Evolutionary conservation across 805 yeast species (phyloP).

Genomic region (Metschnikowia bowlesiae): DNA sequence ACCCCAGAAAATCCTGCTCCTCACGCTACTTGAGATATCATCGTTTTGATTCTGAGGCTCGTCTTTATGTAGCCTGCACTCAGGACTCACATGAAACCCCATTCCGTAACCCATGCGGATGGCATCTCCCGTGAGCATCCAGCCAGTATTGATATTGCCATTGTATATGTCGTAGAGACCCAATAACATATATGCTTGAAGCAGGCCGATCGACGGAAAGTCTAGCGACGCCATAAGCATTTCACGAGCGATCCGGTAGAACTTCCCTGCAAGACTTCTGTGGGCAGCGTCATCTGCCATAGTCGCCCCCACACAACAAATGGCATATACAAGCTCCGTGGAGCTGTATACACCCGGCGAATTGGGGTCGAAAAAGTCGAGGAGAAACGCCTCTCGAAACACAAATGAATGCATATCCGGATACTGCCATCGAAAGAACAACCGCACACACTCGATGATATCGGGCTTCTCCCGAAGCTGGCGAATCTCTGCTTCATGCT

Average conservation of each 20-base stretch:
- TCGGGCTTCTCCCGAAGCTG: conserved; percentile 7
- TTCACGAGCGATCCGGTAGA: conserved; percentile 8
- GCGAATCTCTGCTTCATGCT: conserved; percentile 3
- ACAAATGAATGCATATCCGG: conserved; percentile 16
- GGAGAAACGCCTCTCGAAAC: conserved; percentile 14
- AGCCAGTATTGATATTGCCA: conserved; percentile 11
- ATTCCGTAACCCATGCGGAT: conserved; percentile 13
- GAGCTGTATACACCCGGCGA: conserved; percentile 10
- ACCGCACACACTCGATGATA: conserved; percentile 9
- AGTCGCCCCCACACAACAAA: conserved; percentile 12
- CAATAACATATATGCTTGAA: conserved; percentile 13
- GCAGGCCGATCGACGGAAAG: conserved; percentile 9
- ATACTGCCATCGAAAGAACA: conserved; percentile 15
- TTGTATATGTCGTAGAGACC: conserved; percentile 15
- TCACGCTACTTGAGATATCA: conserved; percentile 6
- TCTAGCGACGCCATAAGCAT: conserved; percentile 9
- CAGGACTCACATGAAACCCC: conserved; percentile 12
- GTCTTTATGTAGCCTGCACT: conserved; percentile 7
- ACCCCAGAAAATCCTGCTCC: conserved; percentile 16
- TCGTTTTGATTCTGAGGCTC: not conserved
- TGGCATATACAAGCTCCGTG: conserved; percentile 11
- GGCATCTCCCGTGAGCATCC: conserved; percentile 14
- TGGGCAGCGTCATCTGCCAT: conserved; percentile 5
- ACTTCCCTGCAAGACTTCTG: conserved; percentile 3
- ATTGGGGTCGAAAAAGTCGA: conserved; percentile 12